Conservation (phyloP, 331 rosid genomes). For the Acacia concinna region DNA sequence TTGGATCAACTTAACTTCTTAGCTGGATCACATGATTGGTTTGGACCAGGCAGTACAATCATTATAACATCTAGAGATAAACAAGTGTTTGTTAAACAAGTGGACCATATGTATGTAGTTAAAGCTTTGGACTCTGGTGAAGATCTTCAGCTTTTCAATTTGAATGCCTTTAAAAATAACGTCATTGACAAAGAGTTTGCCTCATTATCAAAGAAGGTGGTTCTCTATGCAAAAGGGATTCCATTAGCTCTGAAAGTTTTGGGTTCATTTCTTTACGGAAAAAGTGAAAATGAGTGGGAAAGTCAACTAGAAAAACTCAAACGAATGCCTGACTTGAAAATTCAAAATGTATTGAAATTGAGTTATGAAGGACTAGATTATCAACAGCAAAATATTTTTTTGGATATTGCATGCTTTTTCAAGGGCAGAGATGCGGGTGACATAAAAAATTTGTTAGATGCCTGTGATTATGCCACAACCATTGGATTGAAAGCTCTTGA, state of each 20-base stretch:
- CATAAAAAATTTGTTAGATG: neutral
- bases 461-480: neutral
- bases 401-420: neutral
- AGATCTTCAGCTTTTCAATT: neutral
- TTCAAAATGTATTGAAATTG: neutral
- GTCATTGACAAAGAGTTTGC: neutral
- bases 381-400: neutral
- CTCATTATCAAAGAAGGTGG: neutral
- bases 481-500: neutral
- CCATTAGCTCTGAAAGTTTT: neutral
- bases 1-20: neutral
- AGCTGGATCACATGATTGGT: constrained; percentile 4
- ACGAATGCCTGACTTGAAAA: neutral
- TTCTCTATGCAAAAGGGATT: neutral
- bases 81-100: neutral
- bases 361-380: neutral
- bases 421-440: neutral
- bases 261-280: neutral
- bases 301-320: neutral
- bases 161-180: neutral
- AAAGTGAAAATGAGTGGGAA: neutral
- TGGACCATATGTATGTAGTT: neutral
- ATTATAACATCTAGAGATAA: constrained; percentile 1
- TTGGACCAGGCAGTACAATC: neutral
- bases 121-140: neutral